A percentile compares a stretch with the other conserved stretches of the same genome.
phyloP scores from a whole-genome alignment of 176 grass and related monocot species.

The Areca catechu region DNA sequence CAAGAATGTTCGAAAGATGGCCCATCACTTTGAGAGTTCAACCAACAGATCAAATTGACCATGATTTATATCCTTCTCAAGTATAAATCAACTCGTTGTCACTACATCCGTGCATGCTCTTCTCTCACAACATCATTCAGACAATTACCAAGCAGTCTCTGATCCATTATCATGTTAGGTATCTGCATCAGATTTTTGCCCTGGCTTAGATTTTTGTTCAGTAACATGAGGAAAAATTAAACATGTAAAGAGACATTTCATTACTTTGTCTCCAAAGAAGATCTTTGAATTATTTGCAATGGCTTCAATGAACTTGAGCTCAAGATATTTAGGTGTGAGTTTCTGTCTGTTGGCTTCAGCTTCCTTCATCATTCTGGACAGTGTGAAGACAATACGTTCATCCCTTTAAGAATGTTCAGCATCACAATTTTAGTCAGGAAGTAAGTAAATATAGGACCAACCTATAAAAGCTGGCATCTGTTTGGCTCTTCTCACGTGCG shows the following conservation, averaged over 20 bases:
- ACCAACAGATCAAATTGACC: too few relatives aligned
- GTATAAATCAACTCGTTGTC: not conserved
- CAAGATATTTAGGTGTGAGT: constrained; percentile 81
- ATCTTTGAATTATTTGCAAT: constrained; percentile 95
- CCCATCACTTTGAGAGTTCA: too few relatives aligned
- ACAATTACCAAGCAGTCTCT: constrained; percentile 52
- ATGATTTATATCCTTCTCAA: too few relatives aligned
- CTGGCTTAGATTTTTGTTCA: not conserved
- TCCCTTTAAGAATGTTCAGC: not conserved
- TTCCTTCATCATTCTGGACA: constrained; percentile 70
- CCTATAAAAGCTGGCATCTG: constrained; percentile 87
- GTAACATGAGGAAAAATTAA: constrained; percentile 3
- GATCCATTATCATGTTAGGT: constrained; percentile 83
- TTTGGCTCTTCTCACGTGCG: constrained; percentile 61
- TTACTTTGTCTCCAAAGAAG: constrained; percentile 96
- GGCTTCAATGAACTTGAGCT: constrained; percentile 97
- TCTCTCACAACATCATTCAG: constrained; percentile 22
- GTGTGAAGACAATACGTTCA: not conserved
- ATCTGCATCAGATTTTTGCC: constrained; percentile 25
- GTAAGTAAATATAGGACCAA: constrained; percentile 9
- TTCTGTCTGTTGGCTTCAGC: constrained; percentile 83
- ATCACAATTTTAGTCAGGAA: not conserved
- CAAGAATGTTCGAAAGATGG: too few relatives aligned
- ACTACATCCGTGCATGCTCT: constrained; percentile 16
- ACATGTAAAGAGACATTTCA: not conserved